These are phyloP conservation scores for Pistacia vera DNA, from an alignment of 345 rosid species.

Conservation along the genomic window DNA sequence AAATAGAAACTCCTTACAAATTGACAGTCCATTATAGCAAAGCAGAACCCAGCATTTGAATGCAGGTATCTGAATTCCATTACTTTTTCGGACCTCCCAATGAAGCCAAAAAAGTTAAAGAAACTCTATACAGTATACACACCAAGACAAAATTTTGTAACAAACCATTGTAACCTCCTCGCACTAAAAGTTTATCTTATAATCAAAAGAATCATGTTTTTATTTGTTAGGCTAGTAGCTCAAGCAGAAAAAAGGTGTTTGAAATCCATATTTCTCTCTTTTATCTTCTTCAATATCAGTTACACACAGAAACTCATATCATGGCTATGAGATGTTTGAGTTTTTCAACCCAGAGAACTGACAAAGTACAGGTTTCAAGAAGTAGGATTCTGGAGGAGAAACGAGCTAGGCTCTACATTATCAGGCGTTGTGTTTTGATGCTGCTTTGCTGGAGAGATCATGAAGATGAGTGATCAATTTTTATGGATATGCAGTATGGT, in stretches of 20 bases:
- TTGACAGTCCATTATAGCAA: constrained; percentile 5
- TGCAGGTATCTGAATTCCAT: constrained; percentile 8
- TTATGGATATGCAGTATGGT: neutral
- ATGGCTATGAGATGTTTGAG: constrained; percentile 27
- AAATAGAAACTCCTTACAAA: constrained; percentile 10
- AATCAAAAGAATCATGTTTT: constrained; percentile 9
- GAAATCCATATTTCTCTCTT: neutral
- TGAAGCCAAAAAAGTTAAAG: constrained; percentile 10
- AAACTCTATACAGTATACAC: constrained; percentile 22
- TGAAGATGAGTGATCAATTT: constrained; percentile 23
- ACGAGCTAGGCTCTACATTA: constrained; percentile 38
- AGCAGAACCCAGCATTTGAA: constrained; percentile 4
- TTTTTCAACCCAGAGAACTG: constrained; percentile 7
- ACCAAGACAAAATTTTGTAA: constrained; percentile 25
- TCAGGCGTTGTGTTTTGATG: constrained; percentile 39
- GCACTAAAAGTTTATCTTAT: neutral
- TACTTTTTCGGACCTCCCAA: constrained; percentile 23
- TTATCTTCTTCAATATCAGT: constrained; percentile 7
- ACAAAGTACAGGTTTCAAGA: constrained; percentile 17
- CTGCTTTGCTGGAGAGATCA: constrained; percentile 43
- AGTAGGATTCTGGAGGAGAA: constrained; percentile 31
- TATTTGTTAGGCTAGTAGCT: neutral
- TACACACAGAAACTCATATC: neutral
- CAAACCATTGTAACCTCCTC: constrained; percentile 33
- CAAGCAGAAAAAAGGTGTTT: neutral